These are phyloP conservation scores for Aspergillus sojae DNA, from an alignment of 2,329 filamentous ascomycete species.

Conservation along the genomic window DNA sequence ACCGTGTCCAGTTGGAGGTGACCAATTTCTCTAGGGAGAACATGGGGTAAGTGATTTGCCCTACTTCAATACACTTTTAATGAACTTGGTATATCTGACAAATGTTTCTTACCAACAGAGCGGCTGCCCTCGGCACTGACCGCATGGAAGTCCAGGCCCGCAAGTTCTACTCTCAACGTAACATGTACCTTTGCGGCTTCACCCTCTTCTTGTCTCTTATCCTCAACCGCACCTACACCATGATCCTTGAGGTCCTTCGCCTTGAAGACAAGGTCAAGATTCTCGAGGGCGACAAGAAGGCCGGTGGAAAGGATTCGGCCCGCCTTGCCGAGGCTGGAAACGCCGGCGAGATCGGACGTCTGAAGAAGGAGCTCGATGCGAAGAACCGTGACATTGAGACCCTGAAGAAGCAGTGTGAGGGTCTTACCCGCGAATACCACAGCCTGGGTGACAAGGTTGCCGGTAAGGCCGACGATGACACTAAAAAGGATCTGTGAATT, in stretches of 20 bases:
- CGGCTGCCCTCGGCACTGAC: conserved; percentile 81
- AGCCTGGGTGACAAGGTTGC: conserved; percentile 81
- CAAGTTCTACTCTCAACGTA: conserved; percentile 99
- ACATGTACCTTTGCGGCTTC: conserved; percentile 99
- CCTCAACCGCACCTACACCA: conserved; percentile 94
- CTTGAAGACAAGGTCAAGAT: conserved; percentile 90
- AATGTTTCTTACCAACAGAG: conserved; percentile 47
- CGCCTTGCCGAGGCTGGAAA: conserved; percentile 73
- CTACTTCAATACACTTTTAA: conserved; percentile 17
- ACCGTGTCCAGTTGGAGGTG: conserved; percentile 91
- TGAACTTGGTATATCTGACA: conserved; percentile 11
- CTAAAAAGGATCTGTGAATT: conserved; percentile 58
- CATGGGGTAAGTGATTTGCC: conserved; percentile 50
- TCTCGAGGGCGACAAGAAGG: conserved; percentile 68
- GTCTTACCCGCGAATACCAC: conserved; percentile 82
- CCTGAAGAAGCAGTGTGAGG: conserved; percentile 89
- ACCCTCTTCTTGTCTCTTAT: conserved; percentile 98
- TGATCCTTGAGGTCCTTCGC: conserved; percentile 89
- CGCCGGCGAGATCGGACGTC: conserved; percentile 74
- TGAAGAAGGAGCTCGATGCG: conserved; percentile 68
- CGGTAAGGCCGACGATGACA: conserved; percentile 49
- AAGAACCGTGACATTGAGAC: conserved; percentile 83
- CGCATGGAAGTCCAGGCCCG: conserved; percentile 98
- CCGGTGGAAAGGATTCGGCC: conserved; percentile 67
- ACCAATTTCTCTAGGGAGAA: conserved; percentile 68